phyloP scores from a whole-genome alignment of 2,329 filamentous ascomycete genomes.

The Rosellinia necatrix region DNA sequence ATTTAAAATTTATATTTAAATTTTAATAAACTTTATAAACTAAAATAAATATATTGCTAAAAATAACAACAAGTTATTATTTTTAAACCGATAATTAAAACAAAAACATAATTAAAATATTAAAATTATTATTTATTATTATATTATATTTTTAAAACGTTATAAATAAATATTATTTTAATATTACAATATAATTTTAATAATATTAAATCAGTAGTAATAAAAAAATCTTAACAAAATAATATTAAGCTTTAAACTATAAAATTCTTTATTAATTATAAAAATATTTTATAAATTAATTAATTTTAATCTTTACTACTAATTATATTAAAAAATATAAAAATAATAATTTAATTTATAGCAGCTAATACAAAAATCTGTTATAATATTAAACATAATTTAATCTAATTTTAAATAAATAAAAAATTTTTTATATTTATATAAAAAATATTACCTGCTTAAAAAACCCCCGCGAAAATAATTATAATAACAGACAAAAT shows the following conservation, averaged over 20 bases:
- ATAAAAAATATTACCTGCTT: constrained; percentile 1
- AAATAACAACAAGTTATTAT: neutral
- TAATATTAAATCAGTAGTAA: constrained; percentile 3
- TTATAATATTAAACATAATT: constrained; percentile 6
- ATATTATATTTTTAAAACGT: neutral
- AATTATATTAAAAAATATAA: neutral
- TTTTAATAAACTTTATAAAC: neutral
- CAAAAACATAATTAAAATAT: constrained; percentile 8
- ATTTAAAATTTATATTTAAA: constrained; percentile 8
- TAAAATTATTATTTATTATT: constrained; percentile 11
- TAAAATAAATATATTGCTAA: neutral
- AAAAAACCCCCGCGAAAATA: neutral
- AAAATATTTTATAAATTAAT: neutral
- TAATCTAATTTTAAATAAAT: constrained; percentile 1
- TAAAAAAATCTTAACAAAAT: neutral
- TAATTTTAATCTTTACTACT: neutral
- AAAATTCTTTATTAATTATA: constrained; percentile 3
- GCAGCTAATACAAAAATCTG: neutral
- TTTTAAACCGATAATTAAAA: neutral
- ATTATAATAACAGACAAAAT: neutral
- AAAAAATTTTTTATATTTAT: neutral
- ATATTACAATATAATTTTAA: constrained; percentile 17
- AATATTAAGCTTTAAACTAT: neutral
- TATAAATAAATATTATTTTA: constrained; percentile 1
- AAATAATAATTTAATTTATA: constrained; percentile 1